Base-by-base conservation (phyloP, 2,329 filamentous ascomycete genomes). In the Scedosporium aurantiacum region DNA sequence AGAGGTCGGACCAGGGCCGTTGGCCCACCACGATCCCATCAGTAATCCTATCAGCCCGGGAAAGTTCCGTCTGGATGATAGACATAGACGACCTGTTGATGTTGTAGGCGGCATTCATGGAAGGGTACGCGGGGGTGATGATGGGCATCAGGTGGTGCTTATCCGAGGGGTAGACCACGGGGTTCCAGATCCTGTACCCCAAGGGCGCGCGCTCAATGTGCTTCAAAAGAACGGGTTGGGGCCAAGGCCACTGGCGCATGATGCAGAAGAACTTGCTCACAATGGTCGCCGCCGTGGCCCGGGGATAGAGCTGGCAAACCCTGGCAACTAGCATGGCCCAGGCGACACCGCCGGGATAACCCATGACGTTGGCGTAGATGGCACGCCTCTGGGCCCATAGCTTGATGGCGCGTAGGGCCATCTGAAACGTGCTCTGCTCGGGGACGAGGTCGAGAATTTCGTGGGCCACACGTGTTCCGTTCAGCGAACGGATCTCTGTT, bases 241-340 rank as follows among this genome's bases (percentile, higher is more conserved):
- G 94, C 92, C 94, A 99, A 37, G 85, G 85, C 94, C 94, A 99
- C 65, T 88, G 85, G 65, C 85, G 84, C 78, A 97, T 91, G 66
- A 99, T 88, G 67, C 88, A 82, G 75, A 97, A 99, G 79, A 99
- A 97, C 72, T 96, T 97, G 70, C 87, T 84, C 47, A 99, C 87
- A 61, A 99, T 87, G 25, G 91, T 89, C 1, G 92, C 90, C 18
- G 90, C 89, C 7, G 91, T 90, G 5, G 94, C 94, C 70, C 91
- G 91, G 14, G 94, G 94, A 69, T 97, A 99, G 16, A 99, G 82
- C 73, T 99, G 94, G 73, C 94, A 97, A 50, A 97, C 90, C 65
- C 94, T 84, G 59, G 94, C 94, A 28, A 97, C 92, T 69, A 99
- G 82, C 89, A 99, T 97, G 12, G 93, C 94, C 91, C 93, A 99